Evolutionary conservation across 2,329 filamentous ascomycete species (phyloP).

Genomic region (Hymenoscyphus linearis): DNA sequence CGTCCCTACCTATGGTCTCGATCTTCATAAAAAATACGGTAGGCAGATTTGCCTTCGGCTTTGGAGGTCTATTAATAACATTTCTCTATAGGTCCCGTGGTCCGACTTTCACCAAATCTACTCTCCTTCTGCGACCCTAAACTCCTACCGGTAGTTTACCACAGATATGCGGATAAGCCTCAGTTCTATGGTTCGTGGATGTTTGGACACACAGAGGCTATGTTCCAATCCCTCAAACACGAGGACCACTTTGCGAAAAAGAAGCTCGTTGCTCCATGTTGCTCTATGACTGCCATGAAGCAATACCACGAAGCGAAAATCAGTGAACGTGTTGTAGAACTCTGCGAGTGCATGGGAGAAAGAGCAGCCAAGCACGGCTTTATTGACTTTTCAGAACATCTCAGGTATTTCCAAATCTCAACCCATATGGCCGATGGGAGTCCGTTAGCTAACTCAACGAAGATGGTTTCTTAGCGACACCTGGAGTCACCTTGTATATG

Average conservation of each 20-base stretch:
- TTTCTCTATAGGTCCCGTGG: too few relatives aligned
- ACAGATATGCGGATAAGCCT: background rate
- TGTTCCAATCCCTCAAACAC: conserved; percentile 2
- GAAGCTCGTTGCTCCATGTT: background rate
- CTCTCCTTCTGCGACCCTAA: background rate
- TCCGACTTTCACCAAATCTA: too few relatives aligned
- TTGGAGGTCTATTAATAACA: too few relatives aligned
- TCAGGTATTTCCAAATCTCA: background rate
- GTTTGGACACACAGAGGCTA: conserved; percentile 1
- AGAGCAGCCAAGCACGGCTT: too few relatives aligned
- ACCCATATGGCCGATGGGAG: too few relatives aligned
- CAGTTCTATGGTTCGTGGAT: conserved; percentile 1
- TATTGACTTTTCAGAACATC: too few relatives aligned
- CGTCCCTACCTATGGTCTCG: too few relatives aligned
- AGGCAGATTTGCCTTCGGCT: too few relatives aligned
- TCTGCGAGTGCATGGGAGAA: too few relatives aligned
- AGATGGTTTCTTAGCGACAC: conserved; percentile 2
- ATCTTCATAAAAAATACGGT: too few relatives aligned
- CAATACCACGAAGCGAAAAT: background rate
- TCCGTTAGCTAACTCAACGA: too few relatives aligned
- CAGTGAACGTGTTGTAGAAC: too few relatives aligned
- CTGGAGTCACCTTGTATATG: conserved; percentile 2
- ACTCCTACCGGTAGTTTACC: background rate
- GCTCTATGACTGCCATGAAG: background rate
- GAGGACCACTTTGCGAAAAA: background rate